phyloP scores from a whole-genome alignment of 495 filamentous ascomycete species.

The Venustampulla echinocandica region DNA sequence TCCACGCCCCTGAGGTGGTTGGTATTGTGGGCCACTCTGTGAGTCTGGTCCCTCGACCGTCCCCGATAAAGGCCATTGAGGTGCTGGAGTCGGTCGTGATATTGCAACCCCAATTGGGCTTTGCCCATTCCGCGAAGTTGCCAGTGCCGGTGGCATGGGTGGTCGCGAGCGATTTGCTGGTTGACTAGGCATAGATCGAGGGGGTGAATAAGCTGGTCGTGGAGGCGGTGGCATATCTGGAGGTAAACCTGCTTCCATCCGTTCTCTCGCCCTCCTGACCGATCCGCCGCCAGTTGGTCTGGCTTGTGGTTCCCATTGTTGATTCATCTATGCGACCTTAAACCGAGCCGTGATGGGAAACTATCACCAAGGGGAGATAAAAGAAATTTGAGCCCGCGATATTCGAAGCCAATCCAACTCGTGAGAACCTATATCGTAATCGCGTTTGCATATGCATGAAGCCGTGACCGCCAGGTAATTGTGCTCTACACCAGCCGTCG shows the following conservation, averaged over 20 bases:
- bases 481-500: conserved; percentile 12
- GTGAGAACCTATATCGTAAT: conserved; percentile 6
- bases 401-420: conserved; percentile 7
- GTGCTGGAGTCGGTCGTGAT: conserved; percentile 41
- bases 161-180: conserved; percentile 24
- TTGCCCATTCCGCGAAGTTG: conserved; percentile 31
- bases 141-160: conserved; percentile 25
- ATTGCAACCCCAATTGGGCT: conserved; percentile 37
- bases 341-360: too few relatives aligned
- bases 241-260: conserved; percentile 38
- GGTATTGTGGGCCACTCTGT: conserved; percentile 30
- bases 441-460: conserved; percentile 24
- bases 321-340: conserved; percentile 13
- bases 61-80: conserved; percentile 46
- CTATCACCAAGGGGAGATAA: background rate
- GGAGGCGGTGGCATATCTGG: conserved; percentile 26
- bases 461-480: conserved; percentile 14
- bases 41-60: conserved; percentile 32
- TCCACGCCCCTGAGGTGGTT: conserved; percentile 41
- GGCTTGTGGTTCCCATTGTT: conserved; percentile 14
- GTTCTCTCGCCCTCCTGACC: conserved; percentile 41
- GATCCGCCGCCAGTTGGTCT: conserved; percentile 27
- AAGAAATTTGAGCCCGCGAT: conserved; percentile 5
- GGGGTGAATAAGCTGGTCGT: conserved; percentile 23
- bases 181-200: conserved; percentile 25